Conservation (phyloP, 768 basidiomycete genomes). For the Favolaschia claudopus region DNA sequence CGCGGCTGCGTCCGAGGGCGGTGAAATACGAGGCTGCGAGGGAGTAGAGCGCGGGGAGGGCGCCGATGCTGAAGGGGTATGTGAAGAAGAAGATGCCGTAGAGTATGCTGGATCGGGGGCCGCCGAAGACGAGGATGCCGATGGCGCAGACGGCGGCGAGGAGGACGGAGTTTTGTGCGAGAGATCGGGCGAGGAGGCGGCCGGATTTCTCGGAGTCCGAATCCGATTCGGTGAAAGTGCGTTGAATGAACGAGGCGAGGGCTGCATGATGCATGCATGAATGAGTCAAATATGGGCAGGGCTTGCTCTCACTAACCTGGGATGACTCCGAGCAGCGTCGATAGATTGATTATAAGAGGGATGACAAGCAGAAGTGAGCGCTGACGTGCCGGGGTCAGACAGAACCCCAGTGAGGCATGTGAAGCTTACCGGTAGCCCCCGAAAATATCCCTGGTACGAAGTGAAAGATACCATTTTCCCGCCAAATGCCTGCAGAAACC, state of each 20-base stretch:
- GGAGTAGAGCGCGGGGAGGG: constrained; percentile 14
- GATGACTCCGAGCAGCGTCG: background rate
- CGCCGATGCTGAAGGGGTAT: constrained; percentile 7
- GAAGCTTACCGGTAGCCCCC: background rate
- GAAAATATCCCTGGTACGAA: background rate
- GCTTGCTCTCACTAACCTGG: background rate
- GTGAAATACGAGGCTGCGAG: constrained; percentile 8
- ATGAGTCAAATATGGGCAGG: background rate
- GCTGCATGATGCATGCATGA: background rate
- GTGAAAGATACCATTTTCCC: background rate
- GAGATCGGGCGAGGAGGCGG: background rate
- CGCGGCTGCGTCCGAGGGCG: background rate
- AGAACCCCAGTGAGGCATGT: background rate
- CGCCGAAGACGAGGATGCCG: constrained; percentile 7
- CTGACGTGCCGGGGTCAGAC: background rate
- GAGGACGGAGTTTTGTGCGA: constrained; percentile 12
- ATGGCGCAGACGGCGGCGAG: background rate
- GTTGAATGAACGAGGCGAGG: background rate
- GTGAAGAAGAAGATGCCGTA: constrained; percentile 2
- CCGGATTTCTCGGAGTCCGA: background rate
- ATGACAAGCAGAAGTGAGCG: background rate
- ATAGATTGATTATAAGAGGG: background rate
- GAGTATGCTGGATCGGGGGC: background rate
- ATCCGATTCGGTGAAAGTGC: background rate
- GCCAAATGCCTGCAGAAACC: background rate